These are phyloP conservation scores for Tulasnella sp. DNA, from an alignment of 768 basidiomycete genomes.

Conservation along the genomic window DNA sequence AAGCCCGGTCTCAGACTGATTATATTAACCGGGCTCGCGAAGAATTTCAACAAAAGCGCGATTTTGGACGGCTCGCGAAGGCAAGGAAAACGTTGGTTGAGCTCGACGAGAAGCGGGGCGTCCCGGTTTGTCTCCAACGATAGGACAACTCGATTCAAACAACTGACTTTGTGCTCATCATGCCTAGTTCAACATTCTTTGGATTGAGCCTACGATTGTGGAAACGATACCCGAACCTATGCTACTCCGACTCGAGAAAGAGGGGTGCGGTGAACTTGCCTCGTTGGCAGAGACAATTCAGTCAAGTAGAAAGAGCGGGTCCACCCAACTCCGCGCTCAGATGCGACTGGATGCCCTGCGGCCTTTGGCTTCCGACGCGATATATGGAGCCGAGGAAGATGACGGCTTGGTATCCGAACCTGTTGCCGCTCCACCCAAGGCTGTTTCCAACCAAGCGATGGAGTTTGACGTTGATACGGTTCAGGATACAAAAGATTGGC, in stretches of 20 bases:
- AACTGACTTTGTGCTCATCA: slow-evolving; percentile 9
- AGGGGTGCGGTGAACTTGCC: slow-evolving; percentile 35
- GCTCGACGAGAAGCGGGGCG: slow-evolving; percentile 67
- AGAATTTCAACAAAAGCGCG: slow-evolving; percentile 72
- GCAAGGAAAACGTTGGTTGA: slow-evolving; percentile 70
- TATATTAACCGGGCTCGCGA: slow-evolving; percentile 68
- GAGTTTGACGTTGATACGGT: slow-evolving; percentile 52
- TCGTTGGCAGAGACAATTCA: slow-evolving; percentile 11
- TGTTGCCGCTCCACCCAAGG: not conserved
- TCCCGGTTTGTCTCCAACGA: slow-evolving; percentile 47
- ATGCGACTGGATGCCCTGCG: slow-evolving; percentile 72
- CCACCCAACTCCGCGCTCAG: slow-evolving; percentile 57
- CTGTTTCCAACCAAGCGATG: not conserved
- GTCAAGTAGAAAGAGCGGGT: slow-evolving; percentile 36
- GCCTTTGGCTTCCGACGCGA: slow-evolving; percentile 46
- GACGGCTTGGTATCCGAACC: not conserved
- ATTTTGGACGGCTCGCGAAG: slow-evolving; percentile 62
- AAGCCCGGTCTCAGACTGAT: slow-evolving; percentile 5
- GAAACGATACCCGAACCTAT: slow-evolving; percentile 66
- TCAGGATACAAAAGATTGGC: slow-evolving; percentile 63
- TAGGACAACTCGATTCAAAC: slow-evolving; percentile 20
- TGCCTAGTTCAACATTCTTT: slow-evolving; percentile 72
- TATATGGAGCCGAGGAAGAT: slow-evolving; percentile 26
- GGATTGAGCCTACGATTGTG: slow-evolving; percentile 63
- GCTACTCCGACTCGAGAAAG: slow-evolving; percentile 50